Evolutionary conservation across 768 basidiomycete genomes (phyloP).

Genomic region (Saitozyma sp.): DNA sequence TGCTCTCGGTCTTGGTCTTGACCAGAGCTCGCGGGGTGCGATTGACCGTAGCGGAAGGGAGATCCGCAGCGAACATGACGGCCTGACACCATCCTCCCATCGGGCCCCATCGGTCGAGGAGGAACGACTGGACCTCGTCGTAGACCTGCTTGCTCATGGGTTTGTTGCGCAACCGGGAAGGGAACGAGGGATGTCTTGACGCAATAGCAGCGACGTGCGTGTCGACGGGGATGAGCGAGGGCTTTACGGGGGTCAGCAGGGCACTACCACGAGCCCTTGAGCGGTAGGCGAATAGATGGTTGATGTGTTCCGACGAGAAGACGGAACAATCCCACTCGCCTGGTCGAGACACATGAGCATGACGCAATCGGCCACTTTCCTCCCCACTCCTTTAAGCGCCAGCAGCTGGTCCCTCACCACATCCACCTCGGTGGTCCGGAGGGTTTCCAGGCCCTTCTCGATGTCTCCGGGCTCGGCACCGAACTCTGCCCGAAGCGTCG

Average conservation of each 20-base stretch:
- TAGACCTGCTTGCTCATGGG: conserved; percentile 48
- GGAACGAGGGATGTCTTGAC: conserved; percentile 50
- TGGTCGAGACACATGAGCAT: conserved; percentile 90
- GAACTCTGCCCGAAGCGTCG: conserved; percentile 31
- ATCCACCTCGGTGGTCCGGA: conserved; percentile 57
- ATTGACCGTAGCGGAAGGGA: conserved; percentile 17
- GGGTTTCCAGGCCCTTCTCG: conserved; percentile 23
- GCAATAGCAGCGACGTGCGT: conserved; percentile 94
- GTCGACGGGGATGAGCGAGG: conserved; percentile 87
- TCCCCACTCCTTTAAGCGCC: conserved; percentile 83
- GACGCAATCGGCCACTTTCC: conserved; percentile 95
- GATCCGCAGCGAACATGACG: conserved; percentile 52
- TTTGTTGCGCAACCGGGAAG: conserved; percentile 40
- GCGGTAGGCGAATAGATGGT: neutral
- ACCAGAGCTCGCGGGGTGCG: conserved; percentile 1
- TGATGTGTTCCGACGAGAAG: neutral
- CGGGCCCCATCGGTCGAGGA: conserved; percentile 44
- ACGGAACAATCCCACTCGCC: conserved; percentile 54
- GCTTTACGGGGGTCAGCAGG: conserved; percentile 54
- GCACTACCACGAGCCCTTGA: neutral
- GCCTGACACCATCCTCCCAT: conserved; percentile 51
- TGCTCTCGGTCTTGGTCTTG: conserved; percentile 3
- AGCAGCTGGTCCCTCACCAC: conserved; percentile 74
- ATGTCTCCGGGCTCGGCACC: conserved; percentile 22
- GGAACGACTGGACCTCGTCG: conserved; percentile 45